Evolutionary conservation across 768 basidiomycete species (phyloP), one percentile per base, ranked within the genome.

Genomic region (Solioccasus polychromus): DNA sequence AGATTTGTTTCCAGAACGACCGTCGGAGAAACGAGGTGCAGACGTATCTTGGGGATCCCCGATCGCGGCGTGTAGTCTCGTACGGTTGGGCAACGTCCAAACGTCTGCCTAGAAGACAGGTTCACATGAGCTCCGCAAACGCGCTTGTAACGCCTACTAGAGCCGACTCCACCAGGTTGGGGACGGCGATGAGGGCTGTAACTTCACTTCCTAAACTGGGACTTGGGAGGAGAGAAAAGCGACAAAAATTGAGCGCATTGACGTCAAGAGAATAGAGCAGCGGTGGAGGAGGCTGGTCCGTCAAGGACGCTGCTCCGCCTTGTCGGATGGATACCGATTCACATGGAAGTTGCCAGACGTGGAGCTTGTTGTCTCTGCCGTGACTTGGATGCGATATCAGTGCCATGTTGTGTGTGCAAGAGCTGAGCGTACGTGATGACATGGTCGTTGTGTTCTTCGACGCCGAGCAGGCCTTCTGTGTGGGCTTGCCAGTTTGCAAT

Each of bases 161-260:
- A 31, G 88, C 80, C 6, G 94, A 95, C 58, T 98, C 92, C 8
- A 92, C 76, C 19, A 97, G 72, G 57, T 93, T 94, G 0, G 93
- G 93, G 12, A 96, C 69, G 1, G 90, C 91, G 22, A 97, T 61
- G 35, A 92, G 67, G 1, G 79, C 83, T 14, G 47, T 36, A 19
- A 14, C 44, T 14, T 46, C 55, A 57, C 49, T 53, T 1, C 38
- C 31, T 45, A 48, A 8, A 45, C 47, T 36, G 40, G 39, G 30
- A 15, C 51, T 52, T 25, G 57, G 63, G 29, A 87, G 61, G 3
- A 97, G 70, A 7, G 89, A 86, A 66, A 96, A 93, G 2, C 86
- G 81, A 66, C 95, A 98, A 63, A 87, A 97, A 59, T 95, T 96
- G 44, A 98, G 74, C 2, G 95, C 84, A 60, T 99, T 99, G 48